phyloP scores from a whole-genome alignment of 306 rosid genomes.

The Citrullus colocynthis region DNA sequence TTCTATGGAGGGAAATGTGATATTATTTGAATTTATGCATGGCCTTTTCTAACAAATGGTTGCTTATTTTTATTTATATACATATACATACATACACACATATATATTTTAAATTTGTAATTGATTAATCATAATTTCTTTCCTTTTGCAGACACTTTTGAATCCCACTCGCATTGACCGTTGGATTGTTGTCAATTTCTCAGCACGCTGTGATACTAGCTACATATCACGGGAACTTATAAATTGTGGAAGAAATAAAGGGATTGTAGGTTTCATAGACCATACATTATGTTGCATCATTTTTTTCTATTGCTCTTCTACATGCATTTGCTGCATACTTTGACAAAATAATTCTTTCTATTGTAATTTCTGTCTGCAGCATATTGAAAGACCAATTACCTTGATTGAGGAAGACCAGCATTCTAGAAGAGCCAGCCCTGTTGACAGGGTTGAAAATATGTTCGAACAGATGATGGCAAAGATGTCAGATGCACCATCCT shows the following conservation, averaged over 20 bases:
- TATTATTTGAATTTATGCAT: background rate
- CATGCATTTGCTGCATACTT: background rate
- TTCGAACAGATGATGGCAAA: conserved; percentile 42
- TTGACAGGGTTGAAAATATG: conserved; percentile 80
- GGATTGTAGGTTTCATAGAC: conserved; percentile 50
- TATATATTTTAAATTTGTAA: background rate
- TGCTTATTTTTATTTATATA: no score
- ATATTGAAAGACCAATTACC: conserved; percentile 65
- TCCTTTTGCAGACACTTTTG: conserved; percentile 39
- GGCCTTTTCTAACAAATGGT: background rate
- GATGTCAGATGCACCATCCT: conserved; percentile 37
- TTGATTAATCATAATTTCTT: conserved; percentile 13
- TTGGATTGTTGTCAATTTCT: conserved; percentile 87
- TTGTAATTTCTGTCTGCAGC: conserved; percentile 26
- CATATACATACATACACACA: no score
- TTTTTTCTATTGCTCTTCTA: conserved; percentile 8
- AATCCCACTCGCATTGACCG: conserved; percentile 37
- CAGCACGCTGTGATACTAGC: conserved; percentile 82
- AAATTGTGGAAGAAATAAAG: conserved; percentile 78
- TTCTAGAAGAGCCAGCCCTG: conserved; percentile 40
- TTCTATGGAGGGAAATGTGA: background rate
- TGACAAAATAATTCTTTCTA: conserved; percentile 4
- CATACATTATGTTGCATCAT: background rate
- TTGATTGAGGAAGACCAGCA: conserved; percentile 69
- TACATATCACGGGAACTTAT: conserved; percentile 78